Evolutionary conservation across 1,284 basidiomycete species (phyloP), one percentile per base, ranked within the genome.

Genomic region (Agroathelia rolfsii): DNA sequence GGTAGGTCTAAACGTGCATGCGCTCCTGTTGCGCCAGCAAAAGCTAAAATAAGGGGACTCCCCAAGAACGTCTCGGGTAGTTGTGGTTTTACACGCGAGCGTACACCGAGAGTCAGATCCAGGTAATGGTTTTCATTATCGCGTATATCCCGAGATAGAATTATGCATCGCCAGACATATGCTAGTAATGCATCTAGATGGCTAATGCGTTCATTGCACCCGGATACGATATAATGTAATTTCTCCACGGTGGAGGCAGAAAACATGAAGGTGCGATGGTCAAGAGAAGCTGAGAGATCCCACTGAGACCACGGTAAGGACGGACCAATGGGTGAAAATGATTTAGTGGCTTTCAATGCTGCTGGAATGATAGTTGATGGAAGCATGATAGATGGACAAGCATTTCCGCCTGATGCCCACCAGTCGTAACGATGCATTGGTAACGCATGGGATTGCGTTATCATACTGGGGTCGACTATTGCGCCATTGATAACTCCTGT

Each of bases 121-220:
- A 55, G 40, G n/a, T n/a, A n/a, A 34, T 53, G 44, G 24, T 50
- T 43, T 6, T 43, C 37, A 13, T 51, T 45, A 6, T 44, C 36
- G 3, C 19, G 35, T 13, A 53, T 35, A 2, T 39, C 39, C 5
- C 57, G 52, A 3, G 61, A 60, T 25, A 56, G 56, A 22, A 57
- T 49, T 28, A 64, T 46, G 17, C 54, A 41, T 3, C 44, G 38
- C 63, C 63, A 66, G 11, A 66, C 32, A 43, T 64, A 61, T 1
- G 59, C 58, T 7, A 59, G 52, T 15, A 68, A 50, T 2, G 62
- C 56, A 43, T 66, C 64, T n/a, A 64, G 51, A 32, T 54, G 53
- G 37, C 57, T 62, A 40, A 55, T 40, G 15, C 34, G 40, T 10
- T 18, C 6, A 35, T 32, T n/a, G 20, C 9, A 18, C 14, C 23